Conservation (phyloP, 202 grass and related monocot species). For the Hordeum pubiflorum region DNA sequence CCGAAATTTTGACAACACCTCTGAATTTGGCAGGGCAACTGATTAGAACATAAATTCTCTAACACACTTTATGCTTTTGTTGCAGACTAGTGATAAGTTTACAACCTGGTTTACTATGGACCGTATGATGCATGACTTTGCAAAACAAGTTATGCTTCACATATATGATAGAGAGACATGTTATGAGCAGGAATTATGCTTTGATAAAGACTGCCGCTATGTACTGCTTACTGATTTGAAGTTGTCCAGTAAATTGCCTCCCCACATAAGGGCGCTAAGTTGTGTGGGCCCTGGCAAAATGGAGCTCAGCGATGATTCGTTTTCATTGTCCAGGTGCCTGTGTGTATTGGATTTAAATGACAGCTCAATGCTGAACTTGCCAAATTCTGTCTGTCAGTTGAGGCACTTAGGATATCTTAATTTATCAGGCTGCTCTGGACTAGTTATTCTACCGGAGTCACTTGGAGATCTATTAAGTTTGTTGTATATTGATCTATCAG, state of each 20-base stretch:
- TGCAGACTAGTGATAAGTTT: background rate
- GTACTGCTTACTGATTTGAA: background rate
- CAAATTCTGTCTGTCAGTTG: background rate
- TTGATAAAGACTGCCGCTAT: background rate
- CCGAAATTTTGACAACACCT: too few species aligned
- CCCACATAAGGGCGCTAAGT: background rate
- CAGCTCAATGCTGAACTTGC: background rate
- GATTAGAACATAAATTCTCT: too few species aligned
- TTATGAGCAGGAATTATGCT: background rate
- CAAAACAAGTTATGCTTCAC: background rate
- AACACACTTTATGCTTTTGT: background rate
- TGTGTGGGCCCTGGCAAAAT: background rate
- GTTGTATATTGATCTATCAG: background rate
- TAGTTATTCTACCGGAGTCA: background rate
- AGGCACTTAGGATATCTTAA: background rate
- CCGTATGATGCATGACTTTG: conserved; percentile 2
- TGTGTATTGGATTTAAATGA: background rate
- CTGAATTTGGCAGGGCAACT: too few species aligned
- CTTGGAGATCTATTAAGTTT: background rate
- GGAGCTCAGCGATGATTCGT: background rate
- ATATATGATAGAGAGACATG: background rate
- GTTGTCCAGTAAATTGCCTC: background rate
- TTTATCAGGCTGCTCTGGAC: background rate
- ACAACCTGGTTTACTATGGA: background rate
- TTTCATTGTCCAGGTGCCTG: background rate